A percentile compares a stretch with the other conserved stretches of the same genome.
Conservation (phyloP, 2,329 filamentous ascomycete species). For the Gyromitra esculenta region DNA sequence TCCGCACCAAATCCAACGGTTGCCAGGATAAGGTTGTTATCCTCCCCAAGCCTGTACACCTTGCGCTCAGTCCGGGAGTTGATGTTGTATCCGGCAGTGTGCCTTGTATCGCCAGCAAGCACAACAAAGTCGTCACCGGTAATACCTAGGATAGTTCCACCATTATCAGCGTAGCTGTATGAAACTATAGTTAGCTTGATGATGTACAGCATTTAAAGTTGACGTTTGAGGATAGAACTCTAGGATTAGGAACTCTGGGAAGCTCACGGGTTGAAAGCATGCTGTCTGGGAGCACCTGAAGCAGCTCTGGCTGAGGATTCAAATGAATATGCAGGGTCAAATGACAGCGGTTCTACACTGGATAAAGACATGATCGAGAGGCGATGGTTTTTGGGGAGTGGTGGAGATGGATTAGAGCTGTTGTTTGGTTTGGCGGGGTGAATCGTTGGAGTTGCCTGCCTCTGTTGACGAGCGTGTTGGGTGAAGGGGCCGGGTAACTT, state of each 20-base stretch:
- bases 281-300: constrained; percentile 53
- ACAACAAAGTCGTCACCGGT: constrained; percentile 93
- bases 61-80: constrained; percentile 96
- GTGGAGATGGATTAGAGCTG: constrained; percentile 40
- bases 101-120: constrained; percentile 95
- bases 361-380: constrained; percentile 46
- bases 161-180: constrained; percentile 94
- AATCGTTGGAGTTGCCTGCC: constrained; percentile 41
- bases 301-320: constrained; percentile 34
- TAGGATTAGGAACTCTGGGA: constrained; percentile 29
- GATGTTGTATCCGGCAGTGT: constrained; percentile 97
- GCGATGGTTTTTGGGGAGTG: constrained; percentile 26
- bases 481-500: constrained; percentile 47
- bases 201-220: constrained; percentile 13
- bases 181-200: constrained; percentile 32
- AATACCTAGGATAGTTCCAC: constrained; percentile 94
- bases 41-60: constrained; percentile 95
- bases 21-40: constrained; percentile 85
- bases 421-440: constrained; percentile 47
- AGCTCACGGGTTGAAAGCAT: constrained; percentile 57
- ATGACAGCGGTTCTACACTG: constrained; percentile 39
- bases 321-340: constrained; percentile 45
- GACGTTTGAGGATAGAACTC: constrained; percentile 35
- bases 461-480: constrained; percentile 19
- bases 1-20: constrained; percentile 97